Evolutionary conservation across 1,139 yeast genomes (phyloP).

Genomic region (Kurtzmaniella quercitrusa): DNA sequence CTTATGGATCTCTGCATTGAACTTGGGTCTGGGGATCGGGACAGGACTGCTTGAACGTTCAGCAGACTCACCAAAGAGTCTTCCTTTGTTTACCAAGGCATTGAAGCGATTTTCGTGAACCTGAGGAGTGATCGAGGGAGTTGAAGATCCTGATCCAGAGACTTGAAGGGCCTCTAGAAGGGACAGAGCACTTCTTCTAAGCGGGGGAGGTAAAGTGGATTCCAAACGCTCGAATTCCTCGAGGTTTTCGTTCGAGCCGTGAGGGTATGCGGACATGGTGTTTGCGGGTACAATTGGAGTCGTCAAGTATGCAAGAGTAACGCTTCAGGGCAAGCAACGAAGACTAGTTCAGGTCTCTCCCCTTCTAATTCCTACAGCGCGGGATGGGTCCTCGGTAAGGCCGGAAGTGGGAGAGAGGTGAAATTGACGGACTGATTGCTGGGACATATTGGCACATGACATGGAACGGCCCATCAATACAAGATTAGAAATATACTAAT

Average conservation of each 20-base stretch:
- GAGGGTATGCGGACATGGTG: background rate
- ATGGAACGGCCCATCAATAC: too few relatives aligned
- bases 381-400: too few relatives aligned
- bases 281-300: background rate
- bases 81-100: background rate
- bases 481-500: too few relatives aligned
- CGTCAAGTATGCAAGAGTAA: too few relatives aligned
- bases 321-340: too few relatives aligned
- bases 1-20: slow-evolving; percentile 43
- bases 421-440: too few relatives aligned
- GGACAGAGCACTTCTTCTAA: slow-evolving; percentile 39
- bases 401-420: too few relatives aligned
- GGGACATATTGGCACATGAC: too few relatives aligned
- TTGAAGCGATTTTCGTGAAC: slow-evolving; percentile 15
- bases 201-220: slow-evolving; percentile 41
- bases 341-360: too few relatives aligned
- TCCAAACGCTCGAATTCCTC: slow-evolving; percentile 43
- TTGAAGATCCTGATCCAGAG: slow-evolving; percentile 7
- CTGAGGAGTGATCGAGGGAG: slow-evolving; percentile 4
- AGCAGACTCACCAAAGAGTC: slow-evolving; percentile 28
- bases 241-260: slow-evolving; percentile 6
- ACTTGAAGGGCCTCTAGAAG: slow-evolving; percentile 30
- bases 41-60: slow-evolving; percentile 44
- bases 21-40: slow-evolving; percentile 49
- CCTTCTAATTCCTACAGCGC: too few relatives aligned